A percentile compares a stretch with the other conserved stretches of the same genome.
Conservation (phyloP, 1,284 basidiomycete genomes). For the Mycena sp. region DNA sequence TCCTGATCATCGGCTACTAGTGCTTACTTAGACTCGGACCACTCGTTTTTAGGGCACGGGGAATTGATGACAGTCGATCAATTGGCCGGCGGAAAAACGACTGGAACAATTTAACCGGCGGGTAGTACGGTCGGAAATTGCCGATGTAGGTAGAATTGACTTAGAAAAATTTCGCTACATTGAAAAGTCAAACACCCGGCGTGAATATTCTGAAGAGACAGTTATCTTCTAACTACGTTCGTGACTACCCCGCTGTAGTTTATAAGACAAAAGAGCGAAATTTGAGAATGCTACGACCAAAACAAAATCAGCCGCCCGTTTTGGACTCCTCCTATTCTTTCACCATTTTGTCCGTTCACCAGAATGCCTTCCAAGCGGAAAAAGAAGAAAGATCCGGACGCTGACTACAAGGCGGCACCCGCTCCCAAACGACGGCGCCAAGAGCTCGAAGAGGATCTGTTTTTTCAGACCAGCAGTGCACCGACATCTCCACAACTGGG, state of each 20-base stretch:
- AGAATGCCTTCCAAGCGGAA: background rate
- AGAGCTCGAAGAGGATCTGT: background rate
- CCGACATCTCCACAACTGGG: background rate
- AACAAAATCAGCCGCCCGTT: background rate
- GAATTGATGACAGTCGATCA: conserved; percentile 12
- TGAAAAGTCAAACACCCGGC: background rate
- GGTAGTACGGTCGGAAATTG: conserved; percentile 1
- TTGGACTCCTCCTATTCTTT: background rate
- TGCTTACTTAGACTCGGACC: conserved; percentile 2
- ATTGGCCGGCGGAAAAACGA: conserved; percentile 8
- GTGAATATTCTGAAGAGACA: conserved; percentile 2
- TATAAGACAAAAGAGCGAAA: background rate
- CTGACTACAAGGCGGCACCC: background rate
- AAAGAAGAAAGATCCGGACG: background rate
- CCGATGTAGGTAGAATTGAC: background rate
- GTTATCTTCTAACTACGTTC: background rate
- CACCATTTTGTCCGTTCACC: background rate
- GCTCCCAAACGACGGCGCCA: background rate
- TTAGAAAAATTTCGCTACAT: background rate
- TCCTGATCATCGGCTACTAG: too few relatives aligned
- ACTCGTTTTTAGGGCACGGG: background rate
- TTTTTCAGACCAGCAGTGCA: conserved; percentile 4
- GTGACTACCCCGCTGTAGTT: background rate
- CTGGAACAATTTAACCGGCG: conserved; percentile 4
- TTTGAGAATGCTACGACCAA: background rate